These are phyloP conservation scores for Bruguiera parviflora DNA, from an alignment of 345 rosid genomes.

Conservation along the genomic window DNA sequence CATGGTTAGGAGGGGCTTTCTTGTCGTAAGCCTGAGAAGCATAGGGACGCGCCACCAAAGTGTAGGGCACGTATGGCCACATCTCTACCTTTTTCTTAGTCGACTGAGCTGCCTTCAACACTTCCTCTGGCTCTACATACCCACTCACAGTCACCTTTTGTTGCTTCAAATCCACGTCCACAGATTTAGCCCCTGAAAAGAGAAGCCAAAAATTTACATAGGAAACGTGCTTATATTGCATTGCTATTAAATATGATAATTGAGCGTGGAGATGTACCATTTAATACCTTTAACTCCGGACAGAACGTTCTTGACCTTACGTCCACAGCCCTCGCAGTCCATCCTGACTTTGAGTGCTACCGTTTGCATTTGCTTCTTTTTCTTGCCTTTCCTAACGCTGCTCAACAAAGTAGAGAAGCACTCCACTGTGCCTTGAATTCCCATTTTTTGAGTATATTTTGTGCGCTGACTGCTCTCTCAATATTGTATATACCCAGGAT, in stretches of 20 bases:
- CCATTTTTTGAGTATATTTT: constrained; percentile 45
- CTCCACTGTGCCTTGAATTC: constrained; percentile 68
- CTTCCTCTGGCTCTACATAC: constrained; percentile 52
- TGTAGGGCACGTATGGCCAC: constrained; percentile 91
- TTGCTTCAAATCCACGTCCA: constrained; percentile 71
- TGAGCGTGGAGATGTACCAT: not conserved
- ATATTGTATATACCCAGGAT: no score
- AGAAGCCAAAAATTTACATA: not conserved
- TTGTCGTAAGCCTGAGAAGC: constrained; percentile 83
- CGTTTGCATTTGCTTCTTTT: constrained; percentile 64
- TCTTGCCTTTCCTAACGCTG: constrained; percentile 39
- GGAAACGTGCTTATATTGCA: not conserved
- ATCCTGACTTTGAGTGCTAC: constrained; percentile 75
- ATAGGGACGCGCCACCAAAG: constrained; percentile 63
- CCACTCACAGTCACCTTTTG: constrained; percentile 85
- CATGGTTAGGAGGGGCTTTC: constrained; percentile 85
- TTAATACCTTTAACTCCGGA: constrained; percentile 63
- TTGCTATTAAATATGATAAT: not conserved
- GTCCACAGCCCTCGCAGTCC: constrained; percentile 89
- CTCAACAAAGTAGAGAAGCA: constrained; percentile 57
- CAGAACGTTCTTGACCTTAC: constrained; percentile 73
- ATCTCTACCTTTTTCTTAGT: constrained; percentile 87
- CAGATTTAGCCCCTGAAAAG: constrained; percentile 60
- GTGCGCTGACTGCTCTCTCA: not conserved
- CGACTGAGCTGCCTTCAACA: constrained; percentile 65